These are phyloP conservation scores for Fraxinus paxiana DNA, from an alignment of 305 asterid species.

Conservation along the genomic window DNA sequence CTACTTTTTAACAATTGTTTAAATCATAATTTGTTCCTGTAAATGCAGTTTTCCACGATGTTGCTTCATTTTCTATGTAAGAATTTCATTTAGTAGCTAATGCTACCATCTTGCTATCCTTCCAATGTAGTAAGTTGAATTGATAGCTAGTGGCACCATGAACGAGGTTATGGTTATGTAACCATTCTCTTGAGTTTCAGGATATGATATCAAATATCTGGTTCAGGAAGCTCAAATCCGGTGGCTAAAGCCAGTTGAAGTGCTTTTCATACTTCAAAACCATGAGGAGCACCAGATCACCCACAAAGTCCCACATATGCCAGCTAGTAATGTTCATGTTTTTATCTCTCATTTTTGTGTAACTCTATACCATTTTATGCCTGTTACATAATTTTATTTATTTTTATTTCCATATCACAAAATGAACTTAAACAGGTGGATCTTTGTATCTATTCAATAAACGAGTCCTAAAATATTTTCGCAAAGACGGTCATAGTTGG, in stretches of 20 bases:
- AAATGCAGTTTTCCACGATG: neutral
- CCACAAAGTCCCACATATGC: conserved; percentile 64
- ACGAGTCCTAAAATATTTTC: conserved; percentile 74
- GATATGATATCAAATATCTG: conserved; percentile 52
- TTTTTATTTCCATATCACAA: conserved; percentile 10
- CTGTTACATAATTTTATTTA: neutral
- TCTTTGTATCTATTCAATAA: conserved; percentile 77
- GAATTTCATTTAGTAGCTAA: neutral
- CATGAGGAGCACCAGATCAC: conserved; percentile 66
- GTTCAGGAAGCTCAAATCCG: conserved; percentile 75
- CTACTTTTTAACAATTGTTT: neutral
- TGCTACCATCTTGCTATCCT: neutral
- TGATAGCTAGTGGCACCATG: neutral
- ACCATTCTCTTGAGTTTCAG: conserved; percentile 39
- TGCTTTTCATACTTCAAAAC: conserved; percentile 61
- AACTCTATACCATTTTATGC: conserved; percentile 4
- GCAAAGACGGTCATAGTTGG: conserved; percentile 96
- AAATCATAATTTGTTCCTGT: neutral
- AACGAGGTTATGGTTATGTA: neutral
- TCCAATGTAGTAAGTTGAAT: neutral
- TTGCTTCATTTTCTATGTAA: neutral
- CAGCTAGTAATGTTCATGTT: conserved; percentile 44
- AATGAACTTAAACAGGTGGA: conserved; percentile 53
- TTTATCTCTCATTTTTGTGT: neutral
- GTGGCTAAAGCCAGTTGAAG: conserved; percentile 93